These are phyloP conservation scores for Lipomyces yamadae DNA, from an alignment of 805 yeast species.

Conservation along the genomic window DNA sequence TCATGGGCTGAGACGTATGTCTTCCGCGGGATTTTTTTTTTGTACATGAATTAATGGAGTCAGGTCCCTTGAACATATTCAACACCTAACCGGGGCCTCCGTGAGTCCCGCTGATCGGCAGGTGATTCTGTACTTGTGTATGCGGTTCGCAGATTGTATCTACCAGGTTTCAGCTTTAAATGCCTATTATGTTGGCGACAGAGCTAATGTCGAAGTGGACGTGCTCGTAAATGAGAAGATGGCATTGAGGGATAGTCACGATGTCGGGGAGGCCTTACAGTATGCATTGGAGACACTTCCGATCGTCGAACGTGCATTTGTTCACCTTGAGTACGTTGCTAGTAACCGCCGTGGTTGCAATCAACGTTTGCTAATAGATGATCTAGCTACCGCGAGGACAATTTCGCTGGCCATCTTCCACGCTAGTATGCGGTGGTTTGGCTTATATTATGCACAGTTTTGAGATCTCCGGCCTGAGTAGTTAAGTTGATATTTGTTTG, in stretches of 20 bases:
- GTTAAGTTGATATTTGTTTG: neutral
- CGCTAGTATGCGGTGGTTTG: slow-evolving; percentile 5
- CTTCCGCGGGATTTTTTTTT: neutral
- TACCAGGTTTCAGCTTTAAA: slow-evolving; percentile 66
- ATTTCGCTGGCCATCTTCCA: slow-evolving; percentile 47
- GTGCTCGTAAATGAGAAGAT: slow-evolving; percentile 59
- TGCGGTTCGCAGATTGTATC: slow-evolving; percentile 71
- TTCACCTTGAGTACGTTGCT: slow-evolving; percentile 65
- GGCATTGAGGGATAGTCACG: slow-evolving; percentile 70
- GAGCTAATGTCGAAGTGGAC: slow-evolving; percentile 76
- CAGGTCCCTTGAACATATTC: slow-evolving; percentile 70
- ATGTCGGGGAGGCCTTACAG: slow-evolving; percentile 79
- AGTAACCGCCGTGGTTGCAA: neutral
- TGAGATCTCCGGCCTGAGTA: neutral
- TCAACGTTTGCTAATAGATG: neutral
- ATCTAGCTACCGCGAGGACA: slow-evolving; percentile 45
- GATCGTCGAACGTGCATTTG: slow-evolving; percentile 78
- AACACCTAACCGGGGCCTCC: slow-evolving; percentile 73
- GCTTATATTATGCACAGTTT: neutral
- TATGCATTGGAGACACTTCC: slow-evolving; percentile 80
- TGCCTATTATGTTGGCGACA: slow-evolving; percentile 80
- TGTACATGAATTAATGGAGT: neutral
- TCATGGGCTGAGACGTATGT: slow-evolving; percentile 61
- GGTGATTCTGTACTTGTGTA: slow-evolving; percentile 67
- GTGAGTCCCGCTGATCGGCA: slow-evolving; percentile 67